Evolutionary conservation across 106 monocot genomes (phyloP).

Genomic region (Ottelia alismoides): DNA sequence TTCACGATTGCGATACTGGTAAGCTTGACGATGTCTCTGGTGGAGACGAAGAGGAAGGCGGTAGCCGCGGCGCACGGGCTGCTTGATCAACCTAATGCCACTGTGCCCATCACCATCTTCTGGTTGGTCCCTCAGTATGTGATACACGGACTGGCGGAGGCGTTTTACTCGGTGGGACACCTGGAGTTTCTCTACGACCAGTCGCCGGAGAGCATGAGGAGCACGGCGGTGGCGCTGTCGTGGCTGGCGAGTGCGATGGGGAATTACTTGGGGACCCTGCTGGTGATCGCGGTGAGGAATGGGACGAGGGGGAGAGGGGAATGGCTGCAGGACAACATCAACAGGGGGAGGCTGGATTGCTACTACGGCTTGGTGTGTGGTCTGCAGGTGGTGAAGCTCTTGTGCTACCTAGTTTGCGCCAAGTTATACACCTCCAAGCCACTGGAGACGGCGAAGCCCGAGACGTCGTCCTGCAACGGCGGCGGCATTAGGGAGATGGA

Average conservation of each 20-base stretch:
- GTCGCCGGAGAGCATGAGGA: not conserved
- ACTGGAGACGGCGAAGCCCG: not conserved
- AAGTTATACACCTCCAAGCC: slow-evolving; percentile 3
- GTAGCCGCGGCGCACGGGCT: not conserved
- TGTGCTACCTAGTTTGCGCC: not conserved
- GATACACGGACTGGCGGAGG: not conserved
- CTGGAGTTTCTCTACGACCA: not conserved
- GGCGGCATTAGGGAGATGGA: no score
- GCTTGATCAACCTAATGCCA: not conserved
- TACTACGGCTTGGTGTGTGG: not conserved
- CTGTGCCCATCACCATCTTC: not conserved
- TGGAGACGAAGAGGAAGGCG: not conserved
- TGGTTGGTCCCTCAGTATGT: slow-evolving; percentile 2
- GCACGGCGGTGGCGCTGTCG: not conserved
- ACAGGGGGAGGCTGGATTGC: not conserved
- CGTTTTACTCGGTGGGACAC: not conserved
- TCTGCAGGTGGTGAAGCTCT: not conserved
- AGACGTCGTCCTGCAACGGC: not conserved
- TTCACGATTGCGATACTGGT: slow-evolving; percentile 22
- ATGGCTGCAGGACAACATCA: slow-evolving; percentile 6
- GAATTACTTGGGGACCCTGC: not conserved
- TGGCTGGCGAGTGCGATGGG: not conserved
- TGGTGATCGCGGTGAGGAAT: not conserved
- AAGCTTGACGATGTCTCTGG: slow-evolving; percentile 5
- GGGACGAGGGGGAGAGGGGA: not conserved